Conservation (phyloP, 31 red algal species). For the Pterothamnion heteromorphum region DNA sequence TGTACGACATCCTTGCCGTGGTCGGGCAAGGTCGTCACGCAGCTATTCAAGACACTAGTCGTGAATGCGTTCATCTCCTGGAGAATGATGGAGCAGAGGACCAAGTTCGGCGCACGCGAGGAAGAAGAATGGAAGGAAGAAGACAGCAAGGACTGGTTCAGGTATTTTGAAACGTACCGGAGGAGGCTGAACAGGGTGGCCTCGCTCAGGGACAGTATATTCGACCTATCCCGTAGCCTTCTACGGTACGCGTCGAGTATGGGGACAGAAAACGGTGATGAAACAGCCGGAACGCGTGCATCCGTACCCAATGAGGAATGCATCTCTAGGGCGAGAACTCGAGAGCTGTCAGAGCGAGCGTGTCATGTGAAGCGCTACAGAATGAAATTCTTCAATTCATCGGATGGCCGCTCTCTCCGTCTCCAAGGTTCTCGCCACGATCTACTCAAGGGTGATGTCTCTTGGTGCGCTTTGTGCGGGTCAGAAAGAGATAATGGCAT, state of each 20-base stretch:
- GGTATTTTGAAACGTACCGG: no score
- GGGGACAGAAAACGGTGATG: background rate
- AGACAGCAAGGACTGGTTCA: no score
- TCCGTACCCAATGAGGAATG: no score
- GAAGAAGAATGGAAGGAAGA: no score
- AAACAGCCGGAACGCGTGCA: background rate
- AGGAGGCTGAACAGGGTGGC: conserved; percentile 10
- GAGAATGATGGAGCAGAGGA: conserved; percentile 4
- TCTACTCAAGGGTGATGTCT: no score
- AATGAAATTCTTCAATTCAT: background rate
- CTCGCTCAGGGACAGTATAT: conserved; percentile 38
- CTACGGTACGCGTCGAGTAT: conserved; percentile 34
- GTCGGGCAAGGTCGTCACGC: conserved; percentile 14
- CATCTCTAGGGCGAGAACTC: no score
- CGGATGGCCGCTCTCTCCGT: no score
- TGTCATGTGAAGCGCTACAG: background rate
- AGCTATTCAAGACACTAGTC: background rate
- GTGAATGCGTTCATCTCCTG: conserved; percentile 30
- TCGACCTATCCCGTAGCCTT: conserved; percentile 28
- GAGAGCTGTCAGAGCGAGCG: no score
- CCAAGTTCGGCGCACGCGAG: no score
- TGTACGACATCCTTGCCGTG: conserved; percentile 25
- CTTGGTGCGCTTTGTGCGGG: no score
- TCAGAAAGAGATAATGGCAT: no score
- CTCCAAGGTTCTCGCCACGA: no score